These are phyloP conservation scores for Phytophthora brassicae DNA, from an alignment of 352 stramenopile species.

Conservation along the genomic window DNA sequence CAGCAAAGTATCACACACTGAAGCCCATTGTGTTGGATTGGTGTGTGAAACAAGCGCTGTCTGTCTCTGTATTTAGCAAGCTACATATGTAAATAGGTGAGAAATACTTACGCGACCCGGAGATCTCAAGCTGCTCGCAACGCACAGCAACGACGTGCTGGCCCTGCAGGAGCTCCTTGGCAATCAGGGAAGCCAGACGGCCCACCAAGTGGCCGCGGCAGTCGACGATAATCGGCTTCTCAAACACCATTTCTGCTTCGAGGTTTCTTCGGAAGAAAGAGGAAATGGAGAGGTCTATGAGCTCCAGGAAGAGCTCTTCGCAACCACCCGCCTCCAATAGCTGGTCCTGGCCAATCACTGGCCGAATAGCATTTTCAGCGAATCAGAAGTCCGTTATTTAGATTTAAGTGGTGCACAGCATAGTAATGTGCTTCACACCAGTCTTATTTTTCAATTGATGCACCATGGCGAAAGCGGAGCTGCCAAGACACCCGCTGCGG, in stretches of 20 bases:
- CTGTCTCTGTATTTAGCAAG: slow-evolving; percentile 9
- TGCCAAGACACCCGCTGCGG: slow-evolving; percentile 20
- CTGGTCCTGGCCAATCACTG: slow-evolving; percentile 27
- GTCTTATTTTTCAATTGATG: no score
- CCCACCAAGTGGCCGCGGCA: slow-evolving; percentile 98
- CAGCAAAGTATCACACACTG: no score
- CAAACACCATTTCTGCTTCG: slow-evolving; percentile 88
- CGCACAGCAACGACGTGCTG: slow-evolving; percentile 98
- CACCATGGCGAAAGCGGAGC: slow-evolving; percentile 11
- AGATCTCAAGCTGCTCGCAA: slow-evolving; percentile 98
- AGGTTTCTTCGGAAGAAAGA: slow-evolving; percentile 57
- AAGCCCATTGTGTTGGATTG: slow-evolving; percentile 10
- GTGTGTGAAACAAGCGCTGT: not conserved
- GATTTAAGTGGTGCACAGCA: not conserved
- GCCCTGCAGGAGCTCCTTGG: slow-evolving; percentile 99
- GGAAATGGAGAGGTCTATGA: slow-evolving; percentile 51
- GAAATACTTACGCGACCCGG: slow-evolving; percentile 91
- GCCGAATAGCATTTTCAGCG: slow-evolving; percentile 7
- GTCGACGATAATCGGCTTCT: slow-evolving; percentile 97
- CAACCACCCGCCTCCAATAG: slow-evolving; percentile 17
- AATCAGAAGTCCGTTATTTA: slow-evolving; percentile 10
- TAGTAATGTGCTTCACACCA: no score
- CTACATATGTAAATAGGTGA: not conserved
- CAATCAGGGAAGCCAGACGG: slow-evolving; percentile 97
- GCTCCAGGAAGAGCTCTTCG: not conserved